phyloP scores from a whole-genome alignment of 2,329 filamentous ascomycete species.

The Dactylellina leptospora region DNA sequence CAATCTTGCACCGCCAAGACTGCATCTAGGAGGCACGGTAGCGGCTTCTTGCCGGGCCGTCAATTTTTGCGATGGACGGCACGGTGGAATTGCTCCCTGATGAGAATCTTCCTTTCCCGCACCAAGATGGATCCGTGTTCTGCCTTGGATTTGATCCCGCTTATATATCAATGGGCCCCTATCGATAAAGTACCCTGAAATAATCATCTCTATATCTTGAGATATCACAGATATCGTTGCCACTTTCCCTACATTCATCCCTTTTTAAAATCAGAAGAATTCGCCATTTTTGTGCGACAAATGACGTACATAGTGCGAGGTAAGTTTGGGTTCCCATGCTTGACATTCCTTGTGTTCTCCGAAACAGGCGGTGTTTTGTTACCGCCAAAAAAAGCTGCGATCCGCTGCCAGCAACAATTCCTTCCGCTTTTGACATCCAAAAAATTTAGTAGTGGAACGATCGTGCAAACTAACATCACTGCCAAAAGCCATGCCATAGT shows the following conservation, averaged over 20 bases:
- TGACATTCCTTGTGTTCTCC: conserved; percentile 5
- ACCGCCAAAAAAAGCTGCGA: background rate
- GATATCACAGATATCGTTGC: too few species aligned
- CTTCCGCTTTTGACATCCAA: background rate
- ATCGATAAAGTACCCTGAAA: too few species aligned
- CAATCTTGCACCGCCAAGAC: conserved; percentile 7
- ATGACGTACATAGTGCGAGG: too few species aligned
- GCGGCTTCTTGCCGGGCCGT: conserved; percentile 3
- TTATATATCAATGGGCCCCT: too few species aligned
- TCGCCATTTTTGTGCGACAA: too few species aligned
- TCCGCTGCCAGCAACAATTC: background rate
- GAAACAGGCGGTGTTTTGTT: conserved; percentile 7
- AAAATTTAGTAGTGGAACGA: conserved; percentile 1
- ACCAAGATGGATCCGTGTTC: too few species aligned
- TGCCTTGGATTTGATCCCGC: background rate
- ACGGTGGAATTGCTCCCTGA: background rate
- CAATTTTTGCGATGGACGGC: background rate
- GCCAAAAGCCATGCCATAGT: too few species aligned
- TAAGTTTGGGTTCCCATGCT: background rate
- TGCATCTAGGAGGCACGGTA: conserved; percentile 22
- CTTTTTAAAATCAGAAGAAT: too few species aligned
- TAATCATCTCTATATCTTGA: too few species aligned
- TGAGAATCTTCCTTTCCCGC: too few species aligned
- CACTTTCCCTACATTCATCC: too few species aligned
- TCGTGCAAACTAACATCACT: background rate